These are phyloP conservation scores for Fraxinus quadrangulata DNA, from an alignment of 257 asterid genomes.

Conservation along the genomic window DNA sequence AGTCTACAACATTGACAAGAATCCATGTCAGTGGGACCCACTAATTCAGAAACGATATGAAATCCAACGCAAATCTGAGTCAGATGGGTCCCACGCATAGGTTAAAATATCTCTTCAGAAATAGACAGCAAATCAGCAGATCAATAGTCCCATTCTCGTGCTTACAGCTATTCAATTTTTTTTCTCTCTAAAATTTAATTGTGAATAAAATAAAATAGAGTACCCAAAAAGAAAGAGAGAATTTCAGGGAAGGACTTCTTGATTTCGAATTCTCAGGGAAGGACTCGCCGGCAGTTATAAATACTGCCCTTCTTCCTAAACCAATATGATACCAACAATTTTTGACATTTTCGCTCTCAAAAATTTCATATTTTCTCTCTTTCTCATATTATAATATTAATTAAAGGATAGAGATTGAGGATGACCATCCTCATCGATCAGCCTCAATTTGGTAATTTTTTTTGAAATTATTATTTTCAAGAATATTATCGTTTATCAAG, in stretches of 20 bases:
- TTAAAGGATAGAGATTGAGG: background rate
- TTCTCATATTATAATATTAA: background rate
- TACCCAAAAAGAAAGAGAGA: constrained; percentile 11
- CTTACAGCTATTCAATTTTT: background rate
- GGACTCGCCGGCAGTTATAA: constrained; percentile 91
- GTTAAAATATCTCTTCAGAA: background rate
- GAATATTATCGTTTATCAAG: too few relatives aligned
- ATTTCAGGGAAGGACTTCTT: constrained; percentile 69
- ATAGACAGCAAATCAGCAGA: background rate
- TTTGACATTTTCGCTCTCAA: background rate
- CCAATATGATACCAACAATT: constrained; percentile 23
- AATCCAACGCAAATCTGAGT: constrained; percentile 42
- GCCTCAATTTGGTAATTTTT: constrained; percentile 50
- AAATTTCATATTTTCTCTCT: background rate
- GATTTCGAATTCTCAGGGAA: constrained; percentile 73
- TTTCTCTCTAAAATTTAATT: background rate
- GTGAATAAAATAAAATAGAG: too few relatives aligned
- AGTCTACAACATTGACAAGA: background rate
- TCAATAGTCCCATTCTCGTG: background rate
- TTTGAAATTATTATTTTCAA: background rate
- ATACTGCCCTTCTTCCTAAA: constrained; percentile 37
- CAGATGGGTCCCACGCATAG: constrained; percentile 32
- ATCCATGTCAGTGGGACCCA: constrained; percentile 19
- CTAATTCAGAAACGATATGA: constrained; percentile 1
- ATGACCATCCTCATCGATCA: constrained; percentile 72